These are phyloP conservation scores for Panellus pusillus DNA, from an alignment of 768 basidiomycete species.

Conservation along the genomic window DNA sequence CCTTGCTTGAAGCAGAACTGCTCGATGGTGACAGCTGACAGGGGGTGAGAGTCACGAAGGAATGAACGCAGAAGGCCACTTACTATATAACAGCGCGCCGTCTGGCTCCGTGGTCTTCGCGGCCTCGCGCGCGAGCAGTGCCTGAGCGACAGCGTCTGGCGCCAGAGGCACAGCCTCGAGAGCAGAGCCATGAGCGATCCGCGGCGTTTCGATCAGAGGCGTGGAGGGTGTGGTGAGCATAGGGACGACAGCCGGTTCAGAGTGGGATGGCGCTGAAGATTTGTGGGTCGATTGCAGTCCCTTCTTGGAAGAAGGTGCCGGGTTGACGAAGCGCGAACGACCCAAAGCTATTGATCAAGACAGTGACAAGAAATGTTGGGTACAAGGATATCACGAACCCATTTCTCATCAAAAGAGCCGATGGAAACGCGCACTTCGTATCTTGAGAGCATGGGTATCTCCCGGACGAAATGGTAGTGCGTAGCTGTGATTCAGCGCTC, in stretches of 20 bases:
- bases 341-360: slow-evolving; percentile 58
- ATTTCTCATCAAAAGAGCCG: slow-evolving; percentile 55
- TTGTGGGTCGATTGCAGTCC: not conserved
- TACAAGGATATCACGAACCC: slow-evolving; percentile 37
- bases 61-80: not conserved
- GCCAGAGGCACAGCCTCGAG: not conserved
- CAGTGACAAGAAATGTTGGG: not conserved
- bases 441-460: slow-evolving; percentile 44
- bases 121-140: slow-evolving; percentile 9
- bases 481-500: slow-evolving; percentile 32
- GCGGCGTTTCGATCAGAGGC: not conserved
- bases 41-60: slow-evolving; percentile 8
- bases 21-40: slow-evolving; percentile 67
- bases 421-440: slow-evolving; percentile 49
- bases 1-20: slow-evolving; percentile 69
- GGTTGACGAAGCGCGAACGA: slow-evolving; percentile 63
- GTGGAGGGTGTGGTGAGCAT: slow-evolving; percentile 12
- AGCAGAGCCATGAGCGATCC: not conserved
- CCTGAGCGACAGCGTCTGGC: not conserved
- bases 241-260: not conserved
- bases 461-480: slow-evolving; percentile 44
- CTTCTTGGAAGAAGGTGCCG: slow-evolving; percentile 38
- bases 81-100: slow-evolving; percentile 13
- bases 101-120: not conserved
- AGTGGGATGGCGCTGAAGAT: not conserved